Percentiles rank a stretch among this genome's conserved stretches.
phyloP scores from a whole-genome alignment of 139 green algal genomes.

The Diplosphaera chodatii region DNA sequence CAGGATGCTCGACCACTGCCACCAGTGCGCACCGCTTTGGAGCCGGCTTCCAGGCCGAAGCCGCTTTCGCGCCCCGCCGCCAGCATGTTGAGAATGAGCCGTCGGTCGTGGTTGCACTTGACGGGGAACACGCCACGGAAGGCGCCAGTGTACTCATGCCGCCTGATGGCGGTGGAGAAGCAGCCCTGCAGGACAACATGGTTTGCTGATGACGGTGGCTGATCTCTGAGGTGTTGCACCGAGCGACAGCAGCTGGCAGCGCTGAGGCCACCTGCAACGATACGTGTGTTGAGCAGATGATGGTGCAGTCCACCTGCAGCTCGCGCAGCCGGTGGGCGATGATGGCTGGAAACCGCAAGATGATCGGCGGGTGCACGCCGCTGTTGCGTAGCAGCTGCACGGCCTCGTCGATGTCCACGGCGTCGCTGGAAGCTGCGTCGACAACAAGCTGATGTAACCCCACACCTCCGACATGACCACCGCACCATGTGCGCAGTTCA shows the following conservation, averaged over 20 bases:
- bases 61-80: constrained; percentile 18
- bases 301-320: constrained; percentile 27
- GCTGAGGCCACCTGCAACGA: too few species aligned
- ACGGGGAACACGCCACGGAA: constrained; percentile 58
- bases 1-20: too few species aligned
- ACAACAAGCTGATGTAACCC: too few species aligned
- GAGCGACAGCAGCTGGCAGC: too few species aligned
- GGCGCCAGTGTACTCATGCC: constrained; percentile 16
- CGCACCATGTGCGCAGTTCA: too few species aligned
- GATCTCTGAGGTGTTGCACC: too few species aligned
- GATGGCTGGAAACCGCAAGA: constrained; percentile 44
- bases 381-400: constrained; percentile 9
- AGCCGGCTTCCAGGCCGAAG: constrained; percentile 58
- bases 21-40: too few species aligned
- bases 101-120: constrained; percentile 58
- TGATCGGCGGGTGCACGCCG: constrained; percentile 24
- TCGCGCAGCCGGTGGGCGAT: constrained; percentile 24
- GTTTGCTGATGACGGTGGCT: too few species aligned
- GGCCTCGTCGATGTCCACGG: neutral
- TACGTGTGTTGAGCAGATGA: too few species aligned
- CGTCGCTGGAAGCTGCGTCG: neutral
- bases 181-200: constrained; percentile 10
- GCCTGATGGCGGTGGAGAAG: constrained; percentile 21
- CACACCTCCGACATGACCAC: too few species aligned
- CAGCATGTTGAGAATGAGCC: constrained; percentile 41